Conservation (phyloP, 83 land plant genomes). For the Larix sibirica region DNA sequence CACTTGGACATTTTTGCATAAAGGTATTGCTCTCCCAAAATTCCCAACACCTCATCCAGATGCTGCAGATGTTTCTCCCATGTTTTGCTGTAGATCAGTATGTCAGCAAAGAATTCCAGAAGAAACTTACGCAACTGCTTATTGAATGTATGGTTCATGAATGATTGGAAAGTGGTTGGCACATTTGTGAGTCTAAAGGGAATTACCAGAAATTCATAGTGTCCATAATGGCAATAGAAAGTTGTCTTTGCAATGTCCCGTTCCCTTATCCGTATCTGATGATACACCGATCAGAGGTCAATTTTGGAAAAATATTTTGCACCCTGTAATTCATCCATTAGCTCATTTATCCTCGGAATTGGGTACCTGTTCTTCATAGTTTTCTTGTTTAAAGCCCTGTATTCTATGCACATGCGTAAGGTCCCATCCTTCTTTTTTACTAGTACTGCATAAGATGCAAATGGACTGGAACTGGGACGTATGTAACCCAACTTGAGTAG, state of each 20-base stretch:
- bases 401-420: too few species aligned
- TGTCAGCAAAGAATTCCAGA: background rate
- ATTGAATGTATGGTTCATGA: background rate
- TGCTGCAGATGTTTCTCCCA: background rate
- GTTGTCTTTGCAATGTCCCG: background rate
- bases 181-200: background rate
- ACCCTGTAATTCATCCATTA: background rate
- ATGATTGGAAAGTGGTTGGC: background rate
- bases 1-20: background rate
- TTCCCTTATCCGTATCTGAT: background rate
- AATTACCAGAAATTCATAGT: background rate
- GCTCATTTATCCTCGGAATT: too few species aligned
- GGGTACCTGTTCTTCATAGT: too few species aligned
- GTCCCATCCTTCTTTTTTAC: too few species aligned
- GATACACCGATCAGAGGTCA: background rate
- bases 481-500: too few species aligned
- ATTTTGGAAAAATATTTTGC: background rate
- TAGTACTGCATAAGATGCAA: too few species aligned
- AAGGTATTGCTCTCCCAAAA: background rate
- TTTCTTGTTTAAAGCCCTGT: too few species aligned
- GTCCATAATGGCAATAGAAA: background rate
- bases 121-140: background rate
- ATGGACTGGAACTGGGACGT: too few species aligned
- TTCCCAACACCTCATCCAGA: background rate
- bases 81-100: background rate